These are phyloP conservation scores for Penicillium lagena DNA, from an alignment of 495 filamentous ascomycete species.

Conservation along the genomic window DNA sequence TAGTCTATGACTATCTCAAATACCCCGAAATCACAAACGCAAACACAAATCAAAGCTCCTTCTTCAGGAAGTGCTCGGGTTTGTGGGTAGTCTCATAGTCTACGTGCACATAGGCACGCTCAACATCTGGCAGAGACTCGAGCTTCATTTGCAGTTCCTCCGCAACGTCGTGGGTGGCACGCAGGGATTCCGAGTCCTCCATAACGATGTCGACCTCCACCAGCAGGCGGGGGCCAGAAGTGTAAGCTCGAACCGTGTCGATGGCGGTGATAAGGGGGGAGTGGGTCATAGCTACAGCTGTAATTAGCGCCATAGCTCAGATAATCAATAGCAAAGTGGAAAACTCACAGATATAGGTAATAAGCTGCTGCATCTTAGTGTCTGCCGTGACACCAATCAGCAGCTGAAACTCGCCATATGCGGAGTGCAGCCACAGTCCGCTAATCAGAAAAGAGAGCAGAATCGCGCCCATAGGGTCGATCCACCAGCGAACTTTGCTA, in stretches of 20 bases:
- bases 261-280: conserved; percentile 72
- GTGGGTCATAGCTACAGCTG: conserved; percentile 70
- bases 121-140: conserved; percentile 85
- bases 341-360: conserved; percentile 82
- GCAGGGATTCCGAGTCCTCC: conserved; percentile 59
- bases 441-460: conserved; percentile 72
- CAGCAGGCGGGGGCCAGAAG: conserved; percentile 84
- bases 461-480: conserved; percentile 90
- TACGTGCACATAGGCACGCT: conserved; percentile 96
- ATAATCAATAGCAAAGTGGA: background rate
- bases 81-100: conserved; percentile 98
- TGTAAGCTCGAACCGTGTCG: conserved; percentile 92
- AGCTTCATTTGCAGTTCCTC: conserved; percentile 93
- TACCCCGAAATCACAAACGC: no score
- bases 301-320: background rate
- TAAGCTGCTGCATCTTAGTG: conserved; percentile 81
- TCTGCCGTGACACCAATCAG: conserved; percentile 84
- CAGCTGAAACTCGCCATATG: conserved; percentile 83
- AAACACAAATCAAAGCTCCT: conserved; percentile 40
- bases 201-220: conserved; percentile 90
- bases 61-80: conserved; percentile 67
- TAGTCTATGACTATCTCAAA: no score
- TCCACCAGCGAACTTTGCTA: conserved; percentile 87
- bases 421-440: conserved; percentile 73
- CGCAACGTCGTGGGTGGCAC: conserved; percentile 84